These are phyloP conservation scores for Suillus hirtellus DNA, from an alignment of 768 basidiomycete genomes.

Conservation along the genomic window DNA sequence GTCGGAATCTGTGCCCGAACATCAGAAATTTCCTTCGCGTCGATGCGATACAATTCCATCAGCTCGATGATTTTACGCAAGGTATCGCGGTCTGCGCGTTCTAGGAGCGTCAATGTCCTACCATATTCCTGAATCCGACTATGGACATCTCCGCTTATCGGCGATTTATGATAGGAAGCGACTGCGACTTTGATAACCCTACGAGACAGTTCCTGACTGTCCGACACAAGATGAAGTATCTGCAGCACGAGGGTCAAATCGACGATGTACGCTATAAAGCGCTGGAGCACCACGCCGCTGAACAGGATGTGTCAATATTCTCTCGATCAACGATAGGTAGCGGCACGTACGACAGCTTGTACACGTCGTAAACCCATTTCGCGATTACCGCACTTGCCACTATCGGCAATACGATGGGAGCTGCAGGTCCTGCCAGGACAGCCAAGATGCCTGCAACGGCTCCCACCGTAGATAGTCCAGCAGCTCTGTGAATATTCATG, in stretches of 20 bases:
- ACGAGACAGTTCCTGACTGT: not conserved
- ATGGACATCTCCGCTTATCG: not conserved
- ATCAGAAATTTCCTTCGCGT: not conserved
- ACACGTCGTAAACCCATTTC: not conserved
- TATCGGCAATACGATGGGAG: not conserved
- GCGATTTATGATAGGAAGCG: not conserved
- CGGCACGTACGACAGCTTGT: not conserved
- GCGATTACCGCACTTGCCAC: not conserved
- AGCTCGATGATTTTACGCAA: not conserved
- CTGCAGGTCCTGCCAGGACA: not conserved
- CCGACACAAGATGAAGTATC: not conserved
- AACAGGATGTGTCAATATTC: not conserved
- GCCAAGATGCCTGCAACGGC: not conserved
- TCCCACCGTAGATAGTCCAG: conserved; percentile 1
- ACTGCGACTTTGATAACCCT: not conserved
- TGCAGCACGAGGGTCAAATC: not conserved
- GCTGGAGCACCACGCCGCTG: conserved; percentile 1
- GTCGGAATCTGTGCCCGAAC: not conserved
- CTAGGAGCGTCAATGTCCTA: not conserved
- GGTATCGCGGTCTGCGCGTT: not conserved
- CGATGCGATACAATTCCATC: not conserved
- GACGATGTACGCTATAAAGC: not conserved
- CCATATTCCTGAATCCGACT: not conserved
- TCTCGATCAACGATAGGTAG: not conserved
- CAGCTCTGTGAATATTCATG: not conserved